A percentile compares a stretch with the other conserved stretches of the same genome.
Evolutionary conservation across 129 eudicot species (phyloP).

Genomic region (Daucus carota): DNA sequence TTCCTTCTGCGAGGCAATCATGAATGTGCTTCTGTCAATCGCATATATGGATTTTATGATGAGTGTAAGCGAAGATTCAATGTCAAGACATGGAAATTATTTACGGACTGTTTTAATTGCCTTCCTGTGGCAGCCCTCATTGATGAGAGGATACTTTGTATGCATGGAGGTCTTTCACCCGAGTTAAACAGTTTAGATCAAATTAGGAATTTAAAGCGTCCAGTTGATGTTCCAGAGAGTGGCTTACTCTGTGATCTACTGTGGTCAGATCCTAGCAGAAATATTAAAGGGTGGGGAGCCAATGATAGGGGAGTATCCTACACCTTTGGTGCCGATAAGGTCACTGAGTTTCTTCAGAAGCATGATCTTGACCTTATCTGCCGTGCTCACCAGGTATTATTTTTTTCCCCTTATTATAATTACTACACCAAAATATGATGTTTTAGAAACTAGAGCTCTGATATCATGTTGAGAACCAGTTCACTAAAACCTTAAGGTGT

Average conservation of each 20-base stretch:
- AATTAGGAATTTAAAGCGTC: slow-evolving; percentile 13
- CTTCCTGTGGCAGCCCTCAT: slow-evolving; percentile 14
- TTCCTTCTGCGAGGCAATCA: slow-evolving; percentile 16
- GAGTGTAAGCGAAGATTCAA: slow-evolving; percentile 22
- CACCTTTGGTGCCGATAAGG: slow-evolving; percentile 60
- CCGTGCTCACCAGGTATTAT: slow-evolving; percentile 67
- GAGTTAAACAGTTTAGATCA: slow-evolving; percentile 7
- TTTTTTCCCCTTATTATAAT: background rate
- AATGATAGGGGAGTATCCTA: slow-evolving; percentile 68
- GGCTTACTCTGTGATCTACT: slow-evolving; percentile 60
- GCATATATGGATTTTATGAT: slow-evolving; percentile 15
- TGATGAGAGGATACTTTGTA: slow-evolving; percentile 13
- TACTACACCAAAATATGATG: background rate
- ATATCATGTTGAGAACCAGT: no score
- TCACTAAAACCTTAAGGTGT: no score
- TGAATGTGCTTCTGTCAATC: slow-evolving; percentile 9
- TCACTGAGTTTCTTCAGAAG: slow-evolving; percentile 45
- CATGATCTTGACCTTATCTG: slow-evolving; percentile 66
- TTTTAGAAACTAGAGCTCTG: background rate
- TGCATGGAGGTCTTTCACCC: slow-evolving; percentile 16
- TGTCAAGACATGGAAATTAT: slow-evolving; percentile 17
- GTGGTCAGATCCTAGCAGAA: slow-evolving; percentile 60
- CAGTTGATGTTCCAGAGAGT: slow-evolving; percentile 51
- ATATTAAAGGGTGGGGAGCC: slow-evolving; percentile 62
- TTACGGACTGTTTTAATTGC: slow-evolving; percentile 17